phyloP scores from a whole-genome alignment of 331 rosid genomes.

The Erythrophleum ivorense region DNA sequence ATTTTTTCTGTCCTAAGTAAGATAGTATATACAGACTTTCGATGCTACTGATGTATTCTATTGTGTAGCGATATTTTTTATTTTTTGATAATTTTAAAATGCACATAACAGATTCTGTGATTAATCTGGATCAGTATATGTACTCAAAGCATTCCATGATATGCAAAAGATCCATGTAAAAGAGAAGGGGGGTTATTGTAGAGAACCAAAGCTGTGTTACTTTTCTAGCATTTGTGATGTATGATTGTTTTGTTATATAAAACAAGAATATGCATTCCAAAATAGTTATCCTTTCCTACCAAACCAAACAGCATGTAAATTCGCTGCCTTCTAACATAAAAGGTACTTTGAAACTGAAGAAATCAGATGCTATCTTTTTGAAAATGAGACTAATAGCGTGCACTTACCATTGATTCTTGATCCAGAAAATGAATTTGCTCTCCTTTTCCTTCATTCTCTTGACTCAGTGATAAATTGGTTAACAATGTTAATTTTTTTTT shows the following conservation, averaged over 20 bases:
- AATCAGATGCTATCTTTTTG: constrained; percentile 3
- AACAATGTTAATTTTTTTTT: neutral
- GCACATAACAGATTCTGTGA: neutral
- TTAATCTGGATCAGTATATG: constrained; percentile 12
- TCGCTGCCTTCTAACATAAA: neutral
- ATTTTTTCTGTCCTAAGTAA: neutral
- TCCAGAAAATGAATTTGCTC: neutral
- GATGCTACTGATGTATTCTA: neutral
- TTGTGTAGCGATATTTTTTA: neutral
- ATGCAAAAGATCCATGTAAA: neutral
- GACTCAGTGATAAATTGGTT: neutral
- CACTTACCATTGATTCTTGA: constrained; percentile 4
- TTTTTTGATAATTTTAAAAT: constrained; percentile 17
- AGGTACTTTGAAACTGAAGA: neutral
- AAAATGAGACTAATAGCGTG: neutral
- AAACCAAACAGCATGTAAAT: neutral
- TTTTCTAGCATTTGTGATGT: neutral
- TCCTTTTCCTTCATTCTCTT: constrained; percentile 13
- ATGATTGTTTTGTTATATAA: neutral
- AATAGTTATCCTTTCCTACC: neutral
- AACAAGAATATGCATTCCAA: neutral
- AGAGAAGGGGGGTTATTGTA: neutral
- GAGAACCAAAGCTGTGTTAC: constrained; percentile 4
- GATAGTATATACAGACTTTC: neutral
- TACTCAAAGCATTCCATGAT: constrained; percentile 9